Base-by-base conservation (phyloP, 1,284 basidiomycete genomes). In the Moesziomyces antarcticus region DNA sequence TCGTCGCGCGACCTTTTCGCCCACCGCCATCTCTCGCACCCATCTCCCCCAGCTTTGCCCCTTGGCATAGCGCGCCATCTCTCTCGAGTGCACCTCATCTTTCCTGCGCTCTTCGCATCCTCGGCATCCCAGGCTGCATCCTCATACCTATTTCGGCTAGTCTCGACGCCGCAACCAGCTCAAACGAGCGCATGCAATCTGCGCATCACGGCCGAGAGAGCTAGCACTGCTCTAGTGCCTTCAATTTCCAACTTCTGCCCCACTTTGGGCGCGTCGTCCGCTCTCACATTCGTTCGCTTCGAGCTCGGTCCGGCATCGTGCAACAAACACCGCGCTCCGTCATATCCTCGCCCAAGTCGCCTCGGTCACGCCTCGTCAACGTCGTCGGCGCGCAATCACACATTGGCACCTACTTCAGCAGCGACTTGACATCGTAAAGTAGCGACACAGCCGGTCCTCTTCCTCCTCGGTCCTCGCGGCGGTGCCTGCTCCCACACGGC, bases 1-100 rank as follows among this genome's bases (percentile, higher is more conserved):
- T 52, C 66, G 66, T 68, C 59, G 59, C 66, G 55, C 66, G 66
- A 68, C 66, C 66, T 54, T 58, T 58, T 68, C 48, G 30, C 51
- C 44, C 53, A 60, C 65, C 64, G 61, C 41, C 66, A 54, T 56
- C 55, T 52, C 50, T 37, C 45, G 16, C 47, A 50, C 49, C 55
- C 27, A 42, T 53, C 25, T 6, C 46, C 35, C 42, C 24, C 30
- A 18, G 33, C 3, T 25, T 56, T 62, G 18, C 6, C 35, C 47
- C 40, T 24, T 37, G 43, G 27, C 54, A 40, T 54, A 33, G 21
- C 50, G 46, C 20, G 21, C 35, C 50, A 14, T 5, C 45, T 47
- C 27, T 30, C 20, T 48, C 49, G 4, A 11, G 25, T 10, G 21
- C 33, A 25, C 48, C 22, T 33, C 45, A 9, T 7, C 13, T 55